Evolutionary conservation across 2,329 filamentous ascomycete species (phyloP), one percentile per base, ranked within the genome.

Genomic region (Colletotrichum graminicola): DNA sequence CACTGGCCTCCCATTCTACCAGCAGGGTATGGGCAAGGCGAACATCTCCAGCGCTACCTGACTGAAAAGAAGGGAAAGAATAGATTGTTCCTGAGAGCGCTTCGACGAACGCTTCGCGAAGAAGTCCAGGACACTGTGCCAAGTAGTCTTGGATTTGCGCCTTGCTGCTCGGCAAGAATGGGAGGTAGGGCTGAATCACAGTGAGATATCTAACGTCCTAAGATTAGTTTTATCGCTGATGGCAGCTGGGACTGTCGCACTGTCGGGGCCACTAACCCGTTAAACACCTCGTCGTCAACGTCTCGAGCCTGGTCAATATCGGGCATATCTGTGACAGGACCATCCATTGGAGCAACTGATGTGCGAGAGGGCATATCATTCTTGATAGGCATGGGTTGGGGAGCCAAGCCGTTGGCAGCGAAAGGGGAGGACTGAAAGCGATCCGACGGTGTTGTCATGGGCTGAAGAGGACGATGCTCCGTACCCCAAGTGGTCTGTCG

Each of bases 121-220:
- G 83, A 4, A 84, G 79, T 1, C 83, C 76, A 0, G 90, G 87
- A 74, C 89, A 90, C 56, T 87, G 85, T 3, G 83, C 82, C 26
- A 94, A 79, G 26, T 89, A 83, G 11, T 84, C 83, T 67, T 88
- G 86, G 12, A 92, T 79, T n/a, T 85, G 84, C 18, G 81, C 79
- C 75, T 88, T 90, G 65, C 82, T 88, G 63, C 84, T 84, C 1
- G 91, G 87, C 16, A 94, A 82, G 55, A 94, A 83, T 0, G 92
- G 92, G 68, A 93, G 90, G 4, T 88, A 88, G 18, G 89, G 89
- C 75, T 94, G 91, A 26, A 94, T 88, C 18, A 87, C 82, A 5
- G 84, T 84, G 64, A 92, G 86, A 75, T 93, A 94, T 73, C 88
- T 91, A 43, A 67, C 66, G 29, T 34, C 39, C 5, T 3, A 26